Conservation (phyloP, 306 rosid species). For the Vigna mungo region DNA sequence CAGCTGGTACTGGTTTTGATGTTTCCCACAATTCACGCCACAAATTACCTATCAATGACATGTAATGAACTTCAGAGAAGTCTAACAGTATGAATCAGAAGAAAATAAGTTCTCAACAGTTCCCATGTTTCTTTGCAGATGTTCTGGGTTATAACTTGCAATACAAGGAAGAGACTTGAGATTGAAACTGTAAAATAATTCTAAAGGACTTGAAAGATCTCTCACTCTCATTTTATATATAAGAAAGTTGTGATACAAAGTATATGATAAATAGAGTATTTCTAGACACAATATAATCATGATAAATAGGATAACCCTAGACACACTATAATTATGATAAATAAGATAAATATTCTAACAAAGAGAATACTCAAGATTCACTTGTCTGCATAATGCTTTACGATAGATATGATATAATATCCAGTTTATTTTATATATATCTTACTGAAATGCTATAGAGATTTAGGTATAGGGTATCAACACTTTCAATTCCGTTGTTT, state of each 20-base stretch:
- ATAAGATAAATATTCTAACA: too few species aligned
- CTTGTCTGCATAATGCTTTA: constrained; percentile 30
- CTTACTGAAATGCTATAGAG: constrained; percentile 26
- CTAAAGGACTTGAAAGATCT: too few species aligned
- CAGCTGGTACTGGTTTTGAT: constrained; percentile 94
- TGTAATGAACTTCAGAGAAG: constrained; percentile 35
- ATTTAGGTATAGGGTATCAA: constrained; percentile 15
- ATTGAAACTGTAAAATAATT: not conserved
- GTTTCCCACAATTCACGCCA: constrained; percentile 98
- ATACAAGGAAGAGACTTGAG: constrained; percentile 23
- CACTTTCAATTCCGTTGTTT: constrained; percentile 26
- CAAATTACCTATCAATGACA: constrained; percentile 76
- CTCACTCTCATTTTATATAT: too few species aligned
- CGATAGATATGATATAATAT: constrained; percentile 18
- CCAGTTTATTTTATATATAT: constrained; percentile 31
- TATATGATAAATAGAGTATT: too few species aligned
- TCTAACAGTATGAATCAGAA: constrained; percentile 28
- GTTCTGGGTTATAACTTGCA: not conserved
- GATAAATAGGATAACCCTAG: too few species aligned
- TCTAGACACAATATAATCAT: too few species aligned
- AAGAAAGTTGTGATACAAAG: too few species aligned
- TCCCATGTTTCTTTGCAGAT: constrained; percentile 22
- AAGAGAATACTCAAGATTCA: constrained; percentile 20
- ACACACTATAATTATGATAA: too few species aligned
- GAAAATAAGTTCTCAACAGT: constrained; percentile 13